phyloP scores from a whole-genome alignment of 2,329 filamentous ascomycete species.

The Gnomoniopsis sp. region DNA sequence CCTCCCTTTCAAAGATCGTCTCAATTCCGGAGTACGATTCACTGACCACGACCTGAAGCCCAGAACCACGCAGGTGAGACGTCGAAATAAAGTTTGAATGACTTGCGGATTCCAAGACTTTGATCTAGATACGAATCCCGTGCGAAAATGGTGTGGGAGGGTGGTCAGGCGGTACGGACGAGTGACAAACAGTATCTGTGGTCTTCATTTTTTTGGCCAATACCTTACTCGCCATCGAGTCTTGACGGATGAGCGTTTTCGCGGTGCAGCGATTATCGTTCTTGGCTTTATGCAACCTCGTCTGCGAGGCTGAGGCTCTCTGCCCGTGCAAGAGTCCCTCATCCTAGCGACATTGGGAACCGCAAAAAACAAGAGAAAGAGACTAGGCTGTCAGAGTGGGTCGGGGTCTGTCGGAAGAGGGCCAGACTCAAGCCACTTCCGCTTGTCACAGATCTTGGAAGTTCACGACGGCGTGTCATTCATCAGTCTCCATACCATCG shows the following conservation, averaged over 20 bases:
- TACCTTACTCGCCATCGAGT: too few species aligned
- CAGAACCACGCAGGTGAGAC: neutral
- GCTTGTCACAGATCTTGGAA: neutral
- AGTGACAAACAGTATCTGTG: neutral
- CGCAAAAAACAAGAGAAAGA: neutral
- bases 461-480: neutral
- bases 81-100: constrained; percentile 15
- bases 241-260: neutral
- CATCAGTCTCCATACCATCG: neutral
- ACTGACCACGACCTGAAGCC: neutral
- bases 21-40: neutral
- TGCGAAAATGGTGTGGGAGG: neutral
- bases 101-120: neutral
- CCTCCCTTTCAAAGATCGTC: neutral
- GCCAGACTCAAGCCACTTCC: neutral
- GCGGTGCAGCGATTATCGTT: neutral
- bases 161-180: neutral
- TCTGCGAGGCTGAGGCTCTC: neutral
- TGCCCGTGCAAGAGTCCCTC: neutral
- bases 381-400: neutral
- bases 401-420: neutral
- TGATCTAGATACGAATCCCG: neutral
- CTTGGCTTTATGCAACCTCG: too few species aligned
- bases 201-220: too few species aligned
- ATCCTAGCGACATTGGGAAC: neutral